Base-by-base conservation (phyloP, 345 rosid species). In the Dimocarpus longan region DNA sequence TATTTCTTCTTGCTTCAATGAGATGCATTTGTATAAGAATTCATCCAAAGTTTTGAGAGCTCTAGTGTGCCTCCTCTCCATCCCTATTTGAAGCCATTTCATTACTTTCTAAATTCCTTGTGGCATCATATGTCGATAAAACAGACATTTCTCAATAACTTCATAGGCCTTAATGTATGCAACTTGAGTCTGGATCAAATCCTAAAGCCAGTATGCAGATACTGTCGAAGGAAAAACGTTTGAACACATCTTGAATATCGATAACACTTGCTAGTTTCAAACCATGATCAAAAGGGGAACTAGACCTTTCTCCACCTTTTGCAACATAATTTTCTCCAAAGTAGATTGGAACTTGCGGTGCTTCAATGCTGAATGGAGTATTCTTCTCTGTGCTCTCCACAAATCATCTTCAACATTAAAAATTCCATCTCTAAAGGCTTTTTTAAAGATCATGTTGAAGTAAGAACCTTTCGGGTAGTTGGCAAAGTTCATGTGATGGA, bases 191-290 rank as follows among this genome's bases (percentile, higher is more conserved):
- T 0, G 87, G 83, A 8, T 84, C 83, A 43, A 78, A 79, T 1
- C 83, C 83, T 2, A 70, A 48, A 37, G 54, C 81, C 76, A 78
- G 66, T 57, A 42, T 21, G 15, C 81, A 78, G 28, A 80, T 26
- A 37, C 50, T 80, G 42, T 87, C 84, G 32, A 79, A 87, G 1
- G 42, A 74, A 40, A 81, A 81, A 24, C 85, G 67, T 1, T 80
- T 66, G 6, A 84, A 68, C 6, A 87, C 19, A 56, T 85, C 87
- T 76, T 85, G 83, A 26, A 84, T 13, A 37, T 84, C 81, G 8
- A 84, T 66, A 6, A 12, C 82, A 12, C 3, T 21, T 42, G 43
- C 79, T 2, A 3, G n/a, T 9, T 4, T n/a, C 0, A 56, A 66
- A 18, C 24, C 54, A 62, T 70, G 70, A 0, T 81, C 74, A 81